These are phyloP conservation scores for Rubia balearica DNA, from an alignment of 305 asterid species.

Conservation along the genomic window DNA sequence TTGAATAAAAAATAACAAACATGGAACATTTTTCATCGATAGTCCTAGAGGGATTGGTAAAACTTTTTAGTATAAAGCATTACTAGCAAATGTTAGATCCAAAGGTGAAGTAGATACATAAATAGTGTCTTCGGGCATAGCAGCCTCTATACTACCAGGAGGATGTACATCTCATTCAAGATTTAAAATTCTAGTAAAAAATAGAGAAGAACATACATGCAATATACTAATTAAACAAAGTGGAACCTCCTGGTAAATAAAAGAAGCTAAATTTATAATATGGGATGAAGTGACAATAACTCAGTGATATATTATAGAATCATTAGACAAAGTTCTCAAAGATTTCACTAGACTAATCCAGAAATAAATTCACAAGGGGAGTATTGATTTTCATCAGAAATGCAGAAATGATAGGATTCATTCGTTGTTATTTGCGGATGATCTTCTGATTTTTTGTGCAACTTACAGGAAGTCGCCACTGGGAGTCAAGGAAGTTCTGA, in stretches of 20 bases:
- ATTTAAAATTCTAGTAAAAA: not conserved
- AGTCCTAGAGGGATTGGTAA: not conserved
- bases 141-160: not conserved
- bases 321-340: not conserved
- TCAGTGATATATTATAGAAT: not conserved
- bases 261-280: not conserved
- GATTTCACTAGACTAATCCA: too few species aligned
- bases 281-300: constrained; percentile 1
- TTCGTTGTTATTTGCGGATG: too few species aligned
- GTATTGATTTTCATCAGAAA: too few species aligned
- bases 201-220: not conserved
- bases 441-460: too few species aligned
- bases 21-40: not conserved
- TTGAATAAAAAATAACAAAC: not conserved
- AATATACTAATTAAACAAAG: not conserved
- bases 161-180: not conserved
- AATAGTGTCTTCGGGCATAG: not conserved
- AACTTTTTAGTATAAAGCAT: not conserved
- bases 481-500: too few species aligned
- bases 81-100: not conserved
- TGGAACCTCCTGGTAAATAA: not conserved
- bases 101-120: not conserved
- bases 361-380: too few species aligned
- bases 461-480: too few species aligned
- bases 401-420: too few species aligned